phyloP scores from a whole-genome alignment of 2,329 filamentous ascomycete genomes.

The Herpotrichia juniperi region DNA sequence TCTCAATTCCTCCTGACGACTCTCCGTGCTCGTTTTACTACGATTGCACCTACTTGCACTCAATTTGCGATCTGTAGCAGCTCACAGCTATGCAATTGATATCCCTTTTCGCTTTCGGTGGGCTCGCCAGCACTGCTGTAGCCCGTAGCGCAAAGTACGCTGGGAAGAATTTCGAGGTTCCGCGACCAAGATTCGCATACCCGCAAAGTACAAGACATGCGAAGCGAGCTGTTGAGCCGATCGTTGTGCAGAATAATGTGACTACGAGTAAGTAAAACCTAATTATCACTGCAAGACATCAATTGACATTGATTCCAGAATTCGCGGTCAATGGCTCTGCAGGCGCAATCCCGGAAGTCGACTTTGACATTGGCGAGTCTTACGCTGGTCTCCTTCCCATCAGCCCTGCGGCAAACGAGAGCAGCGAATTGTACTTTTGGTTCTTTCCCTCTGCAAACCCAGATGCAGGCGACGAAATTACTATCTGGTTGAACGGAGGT shows the following conservation, averaged over 20 bases:
- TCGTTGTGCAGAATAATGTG: constrained; percentile 51
- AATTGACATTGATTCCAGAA: constrained; percentile 21
- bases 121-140: constrained; percentile 31
- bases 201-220: constrained; percentile 22
- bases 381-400: constrained; percentile 61
- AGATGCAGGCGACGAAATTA: constrained; percentile 55
- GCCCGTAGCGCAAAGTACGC: constrained; percentile 36
- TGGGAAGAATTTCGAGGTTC: constrained; percentile 36
- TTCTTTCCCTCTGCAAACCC: constrained; percentile 61
- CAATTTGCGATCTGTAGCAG: background rate
- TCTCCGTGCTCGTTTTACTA: too few species aligned
- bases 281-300: constrained; percentile 6
- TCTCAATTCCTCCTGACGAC: background rate
- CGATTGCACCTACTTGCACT: background rate
- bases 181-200: constrained; percentile 29
- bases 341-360: constrained; percentile 54
- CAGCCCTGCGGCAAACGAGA: constrained; percentile 51
- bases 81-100: constrained; percentile 36
- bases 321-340: constrained; percentile 46
- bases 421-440: constrained; percentile 60
- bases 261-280: constrained; percentile 39
- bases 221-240: constrained; percentile 27
- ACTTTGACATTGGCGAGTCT: constrained; percentile 52
- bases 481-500: constrained; percentile 53
- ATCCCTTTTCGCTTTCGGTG: constrained; percentile 35